These are phyloP conservation scores for Neopestalotiopsis rosae DNA, from an alignment of 2,329 filamentous ascomycete species.

Conservation along the genomic window DNA sequence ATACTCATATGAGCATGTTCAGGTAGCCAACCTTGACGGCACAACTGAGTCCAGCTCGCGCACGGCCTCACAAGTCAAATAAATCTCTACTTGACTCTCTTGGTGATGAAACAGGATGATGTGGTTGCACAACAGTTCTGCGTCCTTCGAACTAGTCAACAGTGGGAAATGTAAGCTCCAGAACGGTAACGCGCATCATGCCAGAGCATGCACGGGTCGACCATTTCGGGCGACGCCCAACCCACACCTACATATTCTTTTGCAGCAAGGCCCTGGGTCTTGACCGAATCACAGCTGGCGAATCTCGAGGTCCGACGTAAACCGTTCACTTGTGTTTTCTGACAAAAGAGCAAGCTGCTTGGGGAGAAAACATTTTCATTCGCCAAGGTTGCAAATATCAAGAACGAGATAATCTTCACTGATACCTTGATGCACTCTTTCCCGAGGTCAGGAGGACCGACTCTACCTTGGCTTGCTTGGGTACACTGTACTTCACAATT, in stretches of 20 bases:
- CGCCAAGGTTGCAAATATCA: not conserved
- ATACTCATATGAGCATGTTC: not conserved
- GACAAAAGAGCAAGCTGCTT: not conserved
- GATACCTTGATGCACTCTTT: no score
- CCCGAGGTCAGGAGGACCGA: not conserved
- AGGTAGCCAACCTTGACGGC: not conserved
- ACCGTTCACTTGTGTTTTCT: not conserved
- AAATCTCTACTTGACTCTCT: not conserved
- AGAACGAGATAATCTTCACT: not conserved
- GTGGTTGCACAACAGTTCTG: slow-evolving; percentile 15
- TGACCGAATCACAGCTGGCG: slow-evolving; percentile 5
- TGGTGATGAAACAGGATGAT: slow-evolving; percentile 9
- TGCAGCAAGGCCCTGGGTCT: not conserved
- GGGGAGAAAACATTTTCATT: not conserved
- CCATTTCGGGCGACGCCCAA: slow-evolving; percentile 13
- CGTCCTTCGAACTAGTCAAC: not conserved
- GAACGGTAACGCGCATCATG: slow-evolving; percentile 3
- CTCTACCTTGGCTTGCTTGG: no score
- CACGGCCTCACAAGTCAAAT: not conserved
- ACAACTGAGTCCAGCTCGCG: not conserved
- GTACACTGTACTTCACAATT: no score
- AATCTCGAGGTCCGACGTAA: slow-evolving; percentile 14
- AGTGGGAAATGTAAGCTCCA: not conserved
- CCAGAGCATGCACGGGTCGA: not conserved
- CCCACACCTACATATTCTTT: not conserved